Evolutionary conservation across 2,329 filamentous ascomycete genomes (phyloP).

Genomic region (Sporothrix humicola): DNA sequence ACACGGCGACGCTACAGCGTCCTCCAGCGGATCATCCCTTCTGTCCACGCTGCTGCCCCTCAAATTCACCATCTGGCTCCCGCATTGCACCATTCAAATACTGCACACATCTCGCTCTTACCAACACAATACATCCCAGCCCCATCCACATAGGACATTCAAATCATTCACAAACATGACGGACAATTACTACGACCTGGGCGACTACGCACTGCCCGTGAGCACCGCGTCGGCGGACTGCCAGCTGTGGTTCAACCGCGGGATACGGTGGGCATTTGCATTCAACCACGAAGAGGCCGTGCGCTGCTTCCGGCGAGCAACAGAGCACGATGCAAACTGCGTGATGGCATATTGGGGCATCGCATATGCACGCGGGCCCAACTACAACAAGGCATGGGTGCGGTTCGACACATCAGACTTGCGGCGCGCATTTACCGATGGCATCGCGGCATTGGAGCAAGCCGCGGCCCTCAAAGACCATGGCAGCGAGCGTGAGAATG

Average conservation of each 20-base stretch:
- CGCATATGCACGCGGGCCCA: constrained; percentile 73
- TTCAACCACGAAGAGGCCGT: constrained; percentile 78
- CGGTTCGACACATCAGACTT: constrained; percentile 69
- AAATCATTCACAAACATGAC: neutral
- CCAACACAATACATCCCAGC: no score
- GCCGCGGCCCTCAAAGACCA: neutral
- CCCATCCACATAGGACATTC: no score
- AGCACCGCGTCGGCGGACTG: neutral
- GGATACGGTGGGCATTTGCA: constrained; percentile 72
- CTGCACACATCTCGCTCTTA: no score
- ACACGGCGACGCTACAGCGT: no score
- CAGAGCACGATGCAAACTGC: constrained; percentile 58
- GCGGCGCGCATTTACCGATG: neutral
- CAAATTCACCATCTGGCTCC: no score
- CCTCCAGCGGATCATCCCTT: no score
- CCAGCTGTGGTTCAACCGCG: constrained; percentile 73
- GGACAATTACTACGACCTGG: neutral
- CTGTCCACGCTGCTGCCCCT: no score
- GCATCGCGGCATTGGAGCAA: constrained; percentile 48
- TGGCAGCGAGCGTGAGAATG: neutral
- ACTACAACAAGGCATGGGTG: constrained; percentile 79
- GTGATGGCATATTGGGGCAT: constrained; percentile 72
- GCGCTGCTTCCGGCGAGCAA: constrained; percentile 65
- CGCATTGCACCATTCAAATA: no score
- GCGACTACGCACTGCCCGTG: neutral